Conservation (phyloP, 306 rosid species). For the cucumber (Cucumis sativus) region Cucumber_9930_V3 NC_026659.2:28024001-28024500, state of each 20-base stretch:
- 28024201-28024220: constrained; percentile 59
- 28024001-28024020: constrained; percentile 46
- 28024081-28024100: constrained; percentile 33
- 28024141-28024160: constrained; percentile 54
- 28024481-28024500: neutral
- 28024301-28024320: neutral
- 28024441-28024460: neutral
- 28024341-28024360: neutral
- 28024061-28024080: constrained; percentile 31
- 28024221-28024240: constrained; percentile 56
- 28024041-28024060: constrained; percentile 62
- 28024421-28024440: neutral
- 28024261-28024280: constrained; percentile 27
- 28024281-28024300: neutral
- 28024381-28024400: neutral
- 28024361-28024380: neutral
- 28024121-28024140: constrained; percentile 27
- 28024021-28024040: constrained; percentile 52
- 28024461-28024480: neutral
- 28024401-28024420: neutral
- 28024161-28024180: constrained; percentile 29
- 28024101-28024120: constrained; percentile 29
- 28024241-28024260: constrained; percentile 25
- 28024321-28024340: neutral
- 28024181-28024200: constrained; percentile 22